Conservation (phyloP, 2,329 filamentous ascomycete genomes). For the Aciculosporium take region DNA sequence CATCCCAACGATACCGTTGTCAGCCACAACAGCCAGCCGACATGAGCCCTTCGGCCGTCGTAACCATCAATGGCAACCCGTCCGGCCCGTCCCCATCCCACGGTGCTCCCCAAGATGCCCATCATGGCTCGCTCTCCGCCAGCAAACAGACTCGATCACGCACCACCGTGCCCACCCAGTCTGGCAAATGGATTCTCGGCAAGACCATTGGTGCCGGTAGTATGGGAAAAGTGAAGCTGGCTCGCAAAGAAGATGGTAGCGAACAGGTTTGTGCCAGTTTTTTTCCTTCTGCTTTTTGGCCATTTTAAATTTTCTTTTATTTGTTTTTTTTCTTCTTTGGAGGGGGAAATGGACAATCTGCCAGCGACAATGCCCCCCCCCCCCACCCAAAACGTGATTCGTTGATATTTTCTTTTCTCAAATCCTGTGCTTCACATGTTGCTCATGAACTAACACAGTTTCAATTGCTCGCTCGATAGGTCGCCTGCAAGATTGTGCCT, state of each 20-base stretch:
- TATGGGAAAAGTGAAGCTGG: constrained; percentile 98
- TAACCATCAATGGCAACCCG: constrained; percentile 36
- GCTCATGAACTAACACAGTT: not conserved
- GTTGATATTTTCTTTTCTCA: not conserved
- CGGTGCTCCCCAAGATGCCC: constrained; percentile 27
- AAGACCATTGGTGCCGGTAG: constrained; percentile 96
- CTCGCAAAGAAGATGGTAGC: constrained; percentile 74
- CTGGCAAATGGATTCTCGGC: constrained; percentile 86
- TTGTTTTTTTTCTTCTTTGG: not conserved
- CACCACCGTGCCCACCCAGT: constrained; percentile 79
- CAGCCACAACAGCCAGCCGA: constrained; percentile 22
- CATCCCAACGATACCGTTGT: constrained; percentile 18
- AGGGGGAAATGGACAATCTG: not conserved
- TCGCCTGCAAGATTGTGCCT: constrained; percentile 94
- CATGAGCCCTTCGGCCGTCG: constrained; percentile 36
- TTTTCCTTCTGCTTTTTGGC: not conserved
- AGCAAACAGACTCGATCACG: constrained; percentile 42
- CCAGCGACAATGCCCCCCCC: too few species aligned
- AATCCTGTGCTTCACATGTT: not conserved
- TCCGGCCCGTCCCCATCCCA: constrained; percentile 34
- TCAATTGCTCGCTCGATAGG: constrained; percentile 26
- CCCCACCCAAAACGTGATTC: not conserved
- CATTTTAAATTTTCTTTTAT: too few species aligned
- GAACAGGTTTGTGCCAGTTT: constrained; percentile 56
- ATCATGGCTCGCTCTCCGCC: constrained; percentile 19